These are phyloP conservation scores for Picochlorum sp. DNA, from an alignment of 139 green algal genomes.

Conservation along the genomic window DNA sequence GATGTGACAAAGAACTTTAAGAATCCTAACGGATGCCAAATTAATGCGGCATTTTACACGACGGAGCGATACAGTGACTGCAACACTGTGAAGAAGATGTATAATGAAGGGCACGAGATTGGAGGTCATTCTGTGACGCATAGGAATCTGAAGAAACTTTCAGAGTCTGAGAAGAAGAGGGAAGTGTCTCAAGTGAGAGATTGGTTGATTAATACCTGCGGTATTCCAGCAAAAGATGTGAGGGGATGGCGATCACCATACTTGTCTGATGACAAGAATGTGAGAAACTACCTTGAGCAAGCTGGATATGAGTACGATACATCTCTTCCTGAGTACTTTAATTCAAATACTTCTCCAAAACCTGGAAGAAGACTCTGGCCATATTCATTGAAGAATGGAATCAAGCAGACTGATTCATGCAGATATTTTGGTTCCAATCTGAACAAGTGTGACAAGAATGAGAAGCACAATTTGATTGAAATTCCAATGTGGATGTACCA, in stretches of 20 bases:
- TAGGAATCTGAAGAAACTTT: not conserved
- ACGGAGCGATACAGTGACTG: not conserved
- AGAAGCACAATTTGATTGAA: constrained; percentile 8
- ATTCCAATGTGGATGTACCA: constrained; percentile 13
- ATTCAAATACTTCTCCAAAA: constrained; percentile 2
- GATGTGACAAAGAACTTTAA: constrained; percentile 3
- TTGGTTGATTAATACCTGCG: constrained; percentile 7
- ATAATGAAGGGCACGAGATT: constrained; percentile 19
- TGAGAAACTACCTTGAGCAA: constrained; percentile 5
- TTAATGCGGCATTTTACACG: constrained; percentile 18
- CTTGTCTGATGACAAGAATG: constrained; percentile 7
- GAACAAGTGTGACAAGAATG: constrained; percentile 7
- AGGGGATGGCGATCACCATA: constrained; percentile 11
- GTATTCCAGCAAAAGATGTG: not conserved
- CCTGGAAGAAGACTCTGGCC: not conserved
- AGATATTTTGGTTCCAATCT: constrained; percentile 8
- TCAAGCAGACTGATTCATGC: constrained; percentile 3
- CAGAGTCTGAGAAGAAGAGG: not conserved
- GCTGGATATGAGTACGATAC: constrained; percentile 18
- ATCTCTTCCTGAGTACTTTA: constrained; percentile 2
- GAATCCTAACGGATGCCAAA: constrained; percentile 12
- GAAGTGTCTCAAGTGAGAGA: not conserved
- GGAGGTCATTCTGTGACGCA: constrained; percentile 18
- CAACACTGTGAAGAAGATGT: not conserved
- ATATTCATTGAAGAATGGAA: constrained; percentile 9